Evolutionary conservation across 2,329 filamentous ascomycete genomes (phyloP), one percentile per base, ranked within the genome.

Genomic region (Peltaster fructicola): DNA sequence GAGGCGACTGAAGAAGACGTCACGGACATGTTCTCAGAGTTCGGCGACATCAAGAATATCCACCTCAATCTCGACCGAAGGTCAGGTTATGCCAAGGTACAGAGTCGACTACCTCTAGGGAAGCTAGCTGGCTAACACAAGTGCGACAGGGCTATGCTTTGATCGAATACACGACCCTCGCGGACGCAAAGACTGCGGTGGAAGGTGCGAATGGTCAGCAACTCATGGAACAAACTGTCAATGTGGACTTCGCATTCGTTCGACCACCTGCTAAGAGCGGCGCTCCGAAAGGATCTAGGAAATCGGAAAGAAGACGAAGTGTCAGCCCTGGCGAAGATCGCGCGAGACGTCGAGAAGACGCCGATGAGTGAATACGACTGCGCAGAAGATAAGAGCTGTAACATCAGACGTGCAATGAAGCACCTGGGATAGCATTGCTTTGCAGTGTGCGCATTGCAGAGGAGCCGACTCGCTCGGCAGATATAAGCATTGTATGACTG

Each of bases 201-300:
- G 72, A 81, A 48, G 73, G 71, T 40, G 74, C 75, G n/a, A 67
- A 88, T 50, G 61, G 70, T 34, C 69, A 72, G 20, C 78, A 84
- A 51, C 57, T 88, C 28, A 65, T 88, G 21, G 79, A 88, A 40
- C 78, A 88, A 60, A 80, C 73, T 6, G 65, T 88, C 35, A 57
- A 65, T 30, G 78, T 85, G 32, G 79, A 88, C 54, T 88, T 82
- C 52, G 80, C 78, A 1, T 88, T 88, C 47, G 79, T 88, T 30
- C 61, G 79, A 23, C 79, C 79, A 29, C 78, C 78, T 9, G 63
- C 59, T 28, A 72, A 71, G 46, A 32, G 20, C 26, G 56, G 40
- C 15, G 43, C 43, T 14, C 38, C 31, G 5, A 46, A 39, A 38
- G 43, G 29, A 8, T 36, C 44, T 36, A 38, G 37, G 14, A 37